Percentiles rank a stretch among this genome's conserved stretches.
phyloP scores from a whole-genome alignment of 805 yeast species.

The Wickerhamiella qilinensis region DNA sequence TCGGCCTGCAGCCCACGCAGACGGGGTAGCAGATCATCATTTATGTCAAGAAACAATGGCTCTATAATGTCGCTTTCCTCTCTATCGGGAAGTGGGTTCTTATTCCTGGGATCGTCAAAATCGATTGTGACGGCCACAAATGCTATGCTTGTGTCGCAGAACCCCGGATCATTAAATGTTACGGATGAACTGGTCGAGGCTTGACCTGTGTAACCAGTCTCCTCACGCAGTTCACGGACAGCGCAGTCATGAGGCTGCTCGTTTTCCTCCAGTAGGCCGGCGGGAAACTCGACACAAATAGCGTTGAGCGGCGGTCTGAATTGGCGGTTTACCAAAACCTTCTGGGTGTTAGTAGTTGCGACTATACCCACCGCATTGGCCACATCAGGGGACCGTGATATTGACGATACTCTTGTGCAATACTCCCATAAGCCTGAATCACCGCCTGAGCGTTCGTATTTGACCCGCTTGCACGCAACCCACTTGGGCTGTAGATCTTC shows the following conservation, averaged over 20 bases:
- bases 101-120: conserved; percentile 44
- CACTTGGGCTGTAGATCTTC: too few relatives aligned
- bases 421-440: too few relatives aligned
- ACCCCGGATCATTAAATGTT: conserved; percentile 68
- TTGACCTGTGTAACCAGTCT: conserved; percentile 77
- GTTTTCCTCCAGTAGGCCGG: conserved; percentile 77
- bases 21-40: not conserved
- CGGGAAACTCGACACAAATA: conserved; percentile 89
- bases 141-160: conserved; percentile 73
- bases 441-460: too few relatives aligned
- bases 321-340: conserved; percentile 65
- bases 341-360: conserved; percentile 50
- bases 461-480: too few relatives aligned
- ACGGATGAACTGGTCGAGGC: conserved; percentile 31
- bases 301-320: conserved; percentile 85
- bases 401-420: too few relatives aligned
- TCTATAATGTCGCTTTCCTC: conserved; percentile 92
- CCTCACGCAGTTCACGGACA: conserved; percentile 72
- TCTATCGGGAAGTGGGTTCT: conserved; percentile 51
- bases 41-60: conserved; percentile 51
- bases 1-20: not conserved
- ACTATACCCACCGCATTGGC: conserved; percentile 87
- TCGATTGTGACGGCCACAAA: conserved; percentile 70
- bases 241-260: conserved; percentile 72
- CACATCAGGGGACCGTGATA: too few relatives aligned